These are phyloP conservation scores for Pseudoscleropodium purum DNA, from an alignment of 225 moss, liverwort and hornwort genomes.

Conservation along the genomic window DNA sequence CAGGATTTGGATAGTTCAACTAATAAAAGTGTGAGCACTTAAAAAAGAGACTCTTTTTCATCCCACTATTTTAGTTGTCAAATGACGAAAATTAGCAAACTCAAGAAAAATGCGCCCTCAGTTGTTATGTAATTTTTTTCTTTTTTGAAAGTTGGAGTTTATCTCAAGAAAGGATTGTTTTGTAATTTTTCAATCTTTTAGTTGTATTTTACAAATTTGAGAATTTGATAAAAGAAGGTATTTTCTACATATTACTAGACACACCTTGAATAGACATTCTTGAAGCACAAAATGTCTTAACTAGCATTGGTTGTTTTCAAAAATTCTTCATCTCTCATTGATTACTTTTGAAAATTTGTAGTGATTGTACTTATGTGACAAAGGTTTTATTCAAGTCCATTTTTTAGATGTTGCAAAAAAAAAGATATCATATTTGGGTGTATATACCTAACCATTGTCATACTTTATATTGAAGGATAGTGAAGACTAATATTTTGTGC, in stretches of 20 bases:
- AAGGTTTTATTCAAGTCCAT: not conserved
- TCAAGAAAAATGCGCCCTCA: fast-evolving
- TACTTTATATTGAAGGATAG: no score
- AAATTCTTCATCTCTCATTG: no score
- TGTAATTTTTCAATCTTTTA: not conserved
- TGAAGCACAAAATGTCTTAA: not conserved
- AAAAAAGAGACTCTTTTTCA: no score
- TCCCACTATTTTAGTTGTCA: not conserved
- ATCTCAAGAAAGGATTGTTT: no score
- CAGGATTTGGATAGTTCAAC: fast-evolving
- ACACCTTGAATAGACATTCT: not conserved
- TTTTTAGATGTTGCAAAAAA: not conserved
- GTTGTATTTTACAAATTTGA: not conserved
- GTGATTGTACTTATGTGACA: not conserved
- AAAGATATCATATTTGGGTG: not conserved
- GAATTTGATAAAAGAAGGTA: fast-evolving
- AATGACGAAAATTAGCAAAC: not conserved
- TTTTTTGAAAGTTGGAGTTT: no score
- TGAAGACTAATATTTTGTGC: fast-evolving
- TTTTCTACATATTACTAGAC: fast-evolving
- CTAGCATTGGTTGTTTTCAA: not conserved
- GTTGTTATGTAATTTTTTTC: not conserved
- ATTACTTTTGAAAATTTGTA: not conserved
- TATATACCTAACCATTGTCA: not conserved
- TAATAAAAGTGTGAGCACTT: not conserved